phyloP scores from a whole-genome alignment of 2,329 filamentous ascomycete species.

The Cladobotryum protrusum region DNA sequence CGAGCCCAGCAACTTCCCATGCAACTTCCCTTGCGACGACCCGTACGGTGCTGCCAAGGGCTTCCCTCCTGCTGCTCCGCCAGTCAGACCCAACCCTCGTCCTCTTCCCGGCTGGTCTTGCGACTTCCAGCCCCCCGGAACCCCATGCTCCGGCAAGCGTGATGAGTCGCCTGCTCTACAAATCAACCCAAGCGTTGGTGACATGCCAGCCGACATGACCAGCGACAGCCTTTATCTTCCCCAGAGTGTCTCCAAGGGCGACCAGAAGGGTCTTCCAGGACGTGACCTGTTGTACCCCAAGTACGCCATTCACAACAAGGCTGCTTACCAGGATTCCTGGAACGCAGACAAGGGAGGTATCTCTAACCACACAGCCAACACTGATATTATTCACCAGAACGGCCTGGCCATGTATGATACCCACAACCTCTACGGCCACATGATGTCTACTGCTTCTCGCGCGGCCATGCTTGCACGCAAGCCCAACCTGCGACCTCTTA shows the following conservation, averaged over 20 bases:
- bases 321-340: slow-evolving; percentile 39
- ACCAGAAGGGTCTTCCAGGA: slow-evolving; percentile 27
- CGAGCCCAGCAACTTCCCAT: slow-evolving; percentile 33
- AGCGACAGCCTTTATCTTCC: slow-evolving; percentile 7
- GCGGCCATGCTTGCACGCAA: slow-evolving; percentile 58
- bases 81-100: slow-evolving; percentile 57
- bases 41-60: slow-evolving; percentile 24
- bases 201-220: not conserved
- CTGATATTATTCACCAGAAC: slow-evolving; percentile 71
- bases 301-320: slow-evolving; percentile 68
- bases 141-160: slow-evolving; percentile 12
- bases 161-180: not conserved
- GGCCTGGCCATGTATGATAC: slow-evolving; percentile 73
- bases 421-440: slow-evolving; percentile 72
- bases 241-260: slow-evolving; percentile 48
- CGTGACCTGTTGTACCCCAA: slow-evolving; percentile 68
- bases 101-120: slow-evolving; percentile 62
- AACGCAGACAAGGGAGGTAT: slow-evolving; percentile 54
- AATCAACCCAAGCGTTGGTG: slow-evolving; percentile 3
- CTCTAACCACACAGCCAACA: slow-evolving; percentile 58
- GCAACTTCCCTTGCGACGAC: slow-evolving; percentile 24
- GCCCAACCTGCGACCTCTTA: slow-evolving; percentile 68
- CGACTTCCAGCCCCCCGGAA: slow-evolving; percentile 22
- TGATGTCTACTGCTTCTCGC: slow-evolving; percentile 73
- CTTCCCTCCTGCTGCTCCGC: slow-evolving; percentile 55